Conservation (phyloP, 352 stramenopile genomes). For the Globisporangium irregulare region DNA sequence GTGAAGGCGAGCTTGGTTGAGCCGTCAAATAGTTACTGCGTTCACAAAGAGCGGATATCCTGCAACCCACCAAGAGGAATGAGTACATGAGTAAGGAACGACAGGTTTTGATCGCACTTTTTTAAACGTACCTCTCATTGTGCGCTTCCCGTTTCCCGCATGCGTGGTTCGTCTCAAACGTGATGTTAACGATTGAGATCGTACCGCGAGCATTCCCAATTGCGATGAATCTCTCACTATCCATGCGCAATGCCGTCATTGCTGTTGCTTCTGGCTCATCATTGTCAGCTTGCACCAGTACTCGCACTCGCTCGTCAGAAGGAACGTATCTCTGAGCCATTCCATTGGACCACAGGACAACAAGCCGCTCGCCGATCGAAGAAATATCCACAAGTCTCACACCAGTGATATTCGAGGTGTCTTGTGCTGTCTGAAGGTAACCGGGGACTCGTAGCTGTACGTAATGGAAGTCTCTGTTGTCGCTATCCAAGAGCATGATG, state of each 20-base stretch:
- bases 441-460: constrained; percentile 7
- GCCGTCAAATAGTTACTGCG: background rate
- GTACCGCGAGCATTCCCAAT: constrained; percentile 11
- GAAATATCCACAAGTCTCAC: constrained; percentile 14
- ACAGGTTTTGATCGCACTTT: background rate
- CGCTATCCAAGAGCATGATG: constrained; percentile 27
- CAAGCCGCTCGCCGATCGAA: constrained; percentile 7
- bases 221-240: constrained; percentile 8
- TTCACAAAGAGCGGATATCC: constrained; percentile 10
- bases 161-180: constrained; percentile 1
- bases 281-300: constrained; percentile 21
- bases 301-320: constrained; percentile 27
- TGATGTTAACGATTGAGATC: constrained; percentile 10
- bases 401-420: background rate
- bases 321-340: constrained; percentile 28
- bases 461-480: constrained; percentile 19
- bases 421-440: background rate
- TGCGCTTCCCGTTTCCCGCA: constrained; percentile 12
- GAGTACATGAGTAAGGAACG: background rate
- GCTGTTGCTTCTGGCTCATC: constrained; percentile 5
- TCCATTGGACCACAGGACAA: constrained; percentile 33
- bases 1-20: constrained; percentile 2
- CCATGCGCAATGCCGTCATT: constrained; percentile 1
- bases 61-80: constrained; percentile 4
- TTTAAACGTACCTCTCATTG: constrained; percentile 8